A percentile compares a stretch with the other conserved stretches of the same genome.
phyloP scores from a whole-genome alignment of 768 basidiomycete species.

The Termitomyces sp. region DNA sequence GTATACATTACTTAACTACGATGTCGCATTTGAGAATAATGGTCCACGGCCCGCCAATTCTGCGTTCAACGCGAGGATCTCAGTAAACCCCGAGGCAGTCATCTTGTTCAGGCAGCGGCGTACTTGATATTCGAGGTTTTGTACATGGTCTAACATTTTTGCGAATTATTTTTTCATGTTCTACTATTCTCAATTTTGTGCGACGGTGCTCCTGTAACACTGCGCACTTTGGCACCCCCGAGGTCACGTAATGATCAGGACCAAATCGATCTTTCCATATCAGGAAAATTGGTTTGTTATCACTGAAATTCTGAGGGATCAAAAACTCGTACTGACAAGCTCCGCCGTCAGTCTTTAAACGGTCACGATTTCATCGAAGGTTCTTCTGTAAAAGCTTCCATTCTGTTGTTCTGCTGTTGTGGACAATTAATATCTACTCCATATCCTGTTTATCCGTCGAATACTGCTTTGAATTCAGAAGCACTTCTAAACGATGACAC shows the following conservation, averaged over 20 bases:
- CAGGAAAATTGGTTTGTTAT: no score
- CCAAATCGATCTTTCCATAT: no score
- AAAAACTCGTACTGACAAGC: no score
- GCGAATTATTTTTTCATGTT: background rate
- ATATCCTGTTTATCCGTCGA: no score
- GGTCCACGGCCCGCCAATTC: background rate
- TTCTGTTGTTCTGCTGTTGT: no score
- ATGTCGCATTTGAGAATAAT: slow-evolving; percentile 20
- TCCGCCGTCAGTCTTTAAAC: no score
- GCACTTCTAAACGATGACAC: no score
- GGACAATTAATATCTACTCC: no score
- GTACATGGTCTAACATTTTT: background rate
- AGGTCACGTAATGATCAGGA: background rate
- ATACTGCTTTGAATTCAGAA: no score
- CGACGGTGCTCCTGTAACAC: background rate
- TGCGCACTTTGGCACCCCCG: background rate
- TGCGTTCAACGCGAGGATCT: background rate
- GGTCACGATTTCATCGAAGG: no score
- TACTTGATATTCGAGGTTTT: background rate
- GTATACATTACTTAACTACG: slow-evolving; percentile 30
- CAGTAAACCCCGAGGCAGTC: slow-evolving; percentile 26
- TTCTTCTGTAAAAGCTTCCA: no score
- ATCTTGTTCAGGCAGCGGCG: slow-evolving; percentile 28
- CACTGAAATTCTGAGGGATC: no score
- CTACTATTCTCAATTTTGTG: background rate